phyloP scores from a whole-genome alignment of 306 rosid genomes.

The Cicer pinnatifidum region DNA sequence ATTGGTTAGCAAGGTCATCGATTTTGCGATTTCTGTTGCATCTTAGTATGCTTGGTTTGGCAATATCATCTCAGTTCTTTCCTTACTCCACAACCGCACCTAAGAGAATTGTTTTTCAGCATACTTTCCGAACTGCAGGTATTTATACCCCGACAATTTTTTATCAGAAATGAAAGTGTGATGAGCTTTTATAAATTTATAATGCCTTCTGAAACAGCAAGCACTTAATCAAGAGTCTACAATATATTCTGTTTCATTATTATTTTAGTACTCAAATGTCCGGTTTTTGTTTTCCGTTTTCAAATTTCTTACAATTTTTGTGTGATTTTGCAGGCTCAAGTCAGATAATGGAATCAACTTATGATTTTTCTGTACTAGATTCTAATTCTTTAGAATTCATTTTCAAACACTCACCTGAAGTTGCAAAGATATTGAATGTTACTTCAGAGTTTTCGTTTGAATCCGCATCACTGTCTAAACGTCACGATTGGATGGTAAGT shows the following conservation, averaged over 20 bases:
- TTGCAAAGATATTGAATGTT: slow-evolving; percentile 75
- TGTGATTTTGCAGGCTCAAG: slow-evolving; percentile 65
- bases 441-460: slow-evolving; percentile 67
- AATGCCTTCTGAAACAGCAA: background rate
- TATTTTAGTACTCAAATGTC: slow-evolving; percentile 30
- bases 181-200: slow-evolving; percentile 34
- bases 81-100: slow-evolving; percentile 87
- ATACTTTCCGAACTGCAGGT: slow-evolving; percentile 79
- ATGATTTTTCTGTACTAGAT: slow-evolving; percentile 86
- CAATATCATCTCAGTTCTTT: slow-evolving; percentile 88
- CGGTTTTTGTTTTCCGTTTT: background rate
- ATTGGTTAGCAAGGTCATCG: slow-evolving; percentile 82
- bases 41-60: slow-evolving; percentile 72
- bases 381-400: slow-evolving; percentile 88
- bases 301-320: slow-evolving; percentile 20
- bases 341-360: slow-evolving; percentile 73
- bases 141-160: slow-evolving; percentile 43
- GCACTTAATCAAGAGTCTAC: slow-evolving; percentile 16
- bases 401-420: slow-evolving; percentile 82
- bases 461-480: slow-evolving; percentile 62
- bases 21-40: slow-evolving; percentile 78
- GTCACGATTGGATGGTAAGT: slow-evolving; percentile 78
- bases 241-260: slow-evolving; percentile 18
- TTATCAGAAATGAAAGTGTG: slow-evolving; percentile 32
- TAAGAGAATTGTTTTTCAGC: slow-evolving; percentile 86